phyloP scores from a whole-genome alignment of 2,329 filamentous ascomycete genomes.

The Tolypocladium guangdongense region DNA sequence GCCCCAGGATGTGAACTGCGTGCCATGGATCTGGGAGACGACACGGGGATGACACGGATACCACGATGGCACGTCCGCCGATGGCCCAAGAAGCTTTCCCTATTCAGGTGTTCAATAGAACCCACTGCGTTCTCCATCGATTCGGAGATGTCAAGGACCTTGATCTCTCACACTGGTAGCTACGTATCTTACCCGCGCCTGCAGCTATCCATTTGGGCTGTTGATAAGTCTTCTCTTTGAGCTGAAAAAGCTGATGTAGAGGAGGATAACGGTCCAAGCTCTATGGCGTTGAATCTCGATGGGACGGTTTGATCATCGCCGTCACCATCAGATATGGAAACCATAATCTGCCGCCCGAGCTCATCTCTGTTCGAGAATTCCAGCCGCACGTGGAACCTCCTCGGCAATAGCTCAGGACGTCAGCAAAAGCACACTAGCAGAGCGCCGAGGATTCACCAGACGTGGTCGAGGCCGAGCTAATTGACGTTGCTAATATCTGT shows the following conservation, averaged over 20 bases:
- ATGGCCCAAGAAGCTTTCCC: neutral
- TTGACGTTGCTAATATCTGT: neutral
- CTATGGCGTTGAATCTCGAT: too few relatives aligned
- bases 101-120: neutral
- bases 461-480: neutral
- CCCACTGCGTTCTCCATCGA: neutral
- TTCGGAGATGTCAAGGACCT: too few relatives aligned
- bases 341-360: neutral
- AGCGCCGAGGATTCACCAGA: neutral
- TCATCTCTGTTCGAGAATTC: neutral
- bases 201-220: too few relatives aligned
- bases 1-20: too few relatives aligned
- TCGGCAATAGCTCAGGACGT: neutral
- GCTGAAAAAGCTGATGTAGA: too few relatives aligned
- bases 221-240: too few relatives aligned
- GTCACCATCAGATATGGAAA: neutral
- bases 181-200: too few relatives aligned
- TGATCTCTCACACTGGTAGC: too few relatives aligned
- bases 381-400: too few relatives aligned
- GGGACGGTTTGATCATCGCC: too few relatives aligned
- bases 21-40: too few relatives aligned
- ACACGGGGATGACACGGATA: neutral
- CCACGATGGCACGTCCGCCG: neutral
- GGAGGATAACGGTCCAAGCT: too few relatives aligned
- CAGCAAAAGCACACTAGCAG: neutral